Evolutionary conservation across 352 stramenopile genomes (phyloP).

Genomic region (Aphanomyces cochlioides): DNA sequence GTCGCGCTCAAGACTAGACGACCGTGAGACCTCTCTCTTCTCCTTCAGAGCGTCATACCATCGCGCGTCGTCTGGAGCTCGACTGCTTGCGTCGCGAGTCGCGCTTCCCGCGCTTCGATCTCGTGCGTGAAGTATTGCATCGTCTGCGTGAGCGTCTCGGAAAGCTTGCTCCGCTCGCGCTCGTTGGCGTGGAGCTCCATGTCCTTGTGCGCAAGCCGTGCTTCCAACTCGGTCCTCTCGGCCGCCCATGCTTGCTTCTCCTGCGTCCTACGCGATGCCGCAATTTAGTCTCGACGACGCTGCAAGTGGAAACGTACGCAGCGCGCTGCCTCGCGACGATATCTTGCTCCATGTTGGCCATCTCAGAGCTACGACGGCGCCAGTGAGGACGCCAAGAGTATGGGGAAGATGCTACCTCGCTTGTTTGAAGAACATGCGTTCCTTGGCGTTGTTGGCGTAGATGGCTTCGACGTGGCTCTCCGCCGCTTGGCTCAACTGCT

Average conservation of each 20-base stretch:
- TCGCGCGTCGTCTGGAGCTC: constrained; percentile 13
- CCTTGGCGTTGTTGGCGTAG: constrained; percentile 29
- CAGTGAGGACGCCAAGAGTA: background rate
- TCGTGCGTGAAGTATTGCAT: constrained; percentile 18
- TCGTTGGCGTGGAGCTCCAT: constrained; percentile 6
- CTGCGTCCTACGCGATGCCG: background rate
- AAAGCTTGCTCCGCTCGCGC: constrained; percentile 10
- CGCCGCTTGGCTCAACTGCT: constrained; percentile 18
- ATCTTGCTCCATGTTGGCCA: constrained; percentile 27
- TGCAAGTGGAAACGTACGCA: background rate
- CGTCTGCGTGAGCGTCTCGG: constrained; percentile 11
- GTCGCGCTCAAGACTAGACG: constrained; percentile 11
- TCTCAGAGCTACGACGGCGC: constrained; percentile 12
- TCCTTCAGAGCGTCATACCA: background rate
- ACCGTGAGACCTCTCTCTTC: background rate
- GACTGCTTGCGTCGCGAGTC: background rate
- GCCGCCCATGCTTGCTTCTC: constrained; percentile 17
- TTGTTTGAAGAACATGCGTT: constrained; percentile 18
- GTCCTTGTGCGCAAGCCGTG: constrained; percentile 1
- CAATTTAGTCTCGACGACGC: no score
- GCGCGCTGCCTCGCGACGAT: background rate
- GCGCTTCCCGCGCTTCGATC: background rate
- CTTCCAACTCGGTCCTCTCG: constrained; percentile 6
- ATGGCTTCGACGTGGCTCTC: constrained; percentile 26
- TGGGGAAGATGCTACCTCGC: background rate